Evolutionary conservation across 495 filamentous ascomycete genomes (phyloP).

Genomic region (Lentithecium fluviatile): DNA sequence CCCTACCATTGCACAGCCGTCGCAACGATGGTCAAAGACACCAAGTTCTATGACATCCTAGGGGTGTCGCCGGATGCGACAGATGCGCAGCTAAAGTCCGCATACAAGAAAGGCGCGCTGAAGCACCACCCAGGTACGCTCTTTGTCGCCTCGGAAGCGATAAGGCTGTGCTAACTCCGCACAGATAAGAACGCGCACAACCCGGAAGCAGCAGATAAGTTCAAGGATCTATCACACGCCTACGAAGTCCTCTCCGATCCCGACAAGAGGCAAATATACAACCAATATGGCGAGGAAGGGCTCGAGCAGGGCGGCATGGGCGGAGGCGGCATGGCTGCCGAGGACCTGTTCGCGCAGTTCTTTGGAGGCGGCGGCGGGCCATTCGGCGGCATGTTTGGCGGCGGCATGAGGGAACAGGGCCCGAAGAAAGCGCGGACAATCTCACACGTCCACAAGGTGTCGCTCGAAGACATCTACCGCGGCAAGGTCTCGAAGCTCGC

Average conservation of each 20-base stretch:
- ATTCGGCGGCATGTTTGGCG: constrained; percentile 79
- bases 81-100: constrained; percentile 80
- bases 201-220: constrained; percentile 91
- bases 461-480: constrained; percentile 95
- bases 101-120: constrained; percentile 85
- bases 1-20: not conserved
- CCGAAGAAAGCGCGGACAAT: constrained; percentile 95
- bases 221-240: constrained; percentile 94
- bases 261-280: constrained; percentile 87
- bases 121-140: constrained; percentile 84
- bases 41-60: constrained; percentile 79
- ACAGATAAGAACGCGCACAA: constrained; percentile 94
- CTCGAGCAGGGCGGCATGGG: constrained; percentile 81
- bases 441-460: constrained; percentile 96
- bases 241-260: constrained; percentile 92
- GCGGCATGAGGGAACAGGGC: constrained; percentile 74
- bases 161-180: constrained; percentile 9
- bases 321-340: constrained; percentile 86
- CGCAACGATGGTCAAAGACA: constrained; percentile 79
- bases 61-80: constrained; percentile 72
- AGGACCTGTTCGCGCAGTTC: constrained; percentile 97
- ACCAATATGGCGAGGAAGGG: constrained; percentile 96
- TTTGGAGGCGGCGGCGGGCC: constrained; percentile 82
- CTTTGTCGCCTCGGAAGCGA: not conserved
- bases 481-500: constrained; percentile 98